phyloP scores from a whole-genome alignment of 805 yeast genomes.

The Wickerhamiella alocasiicola region DNA sequence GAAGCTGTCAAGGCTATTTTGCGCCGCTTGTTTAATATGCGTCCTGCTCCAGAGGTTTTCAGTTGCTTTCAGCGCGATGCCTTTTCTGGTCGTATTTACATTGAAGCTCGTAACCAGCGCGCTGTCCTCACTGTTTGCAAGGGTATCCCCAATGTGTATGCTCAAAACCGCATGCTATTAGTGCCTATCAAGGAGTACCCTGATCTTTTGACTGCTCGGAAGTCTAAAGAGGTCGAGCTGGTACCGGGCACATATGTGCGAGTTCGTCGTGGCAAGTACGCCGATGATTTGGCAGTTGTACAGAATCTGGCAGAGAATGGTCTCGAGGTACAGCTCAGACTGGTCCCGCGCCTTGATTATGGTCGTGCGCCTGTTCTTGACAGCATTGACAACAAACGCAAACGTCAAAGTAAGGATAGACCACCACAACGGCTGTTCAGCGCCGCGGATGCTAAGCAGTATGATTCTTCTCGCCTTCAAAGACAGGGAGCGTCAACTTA shows the following conservation, averaged over 20 bases:
- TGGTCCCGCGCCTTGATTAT: constrained; percentile 89
- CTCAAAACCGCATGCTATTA: constrained; percentile 51
- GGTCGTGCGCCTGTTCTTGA: constrained; percentile 38
- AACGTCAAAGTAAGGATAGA: constrained; percentile 43
- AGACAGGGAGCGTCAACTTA: constrained; percentile 47
- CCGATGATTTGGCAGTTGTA: constrained; percentile 85
- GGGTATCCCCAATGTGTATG: constrained; percentile 79
- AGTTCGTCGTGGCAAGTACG: constrained; percentile 79
- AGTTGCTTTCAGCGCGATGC: constrained; percentile 92
- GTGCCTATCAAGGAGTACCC: constrained; percentile 96
- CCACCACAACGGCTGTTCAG: constrained; percentile 81
- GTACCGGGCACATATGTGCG: constrained; percentile 90
- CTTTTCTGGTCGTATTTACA: constrained; percentile 80
- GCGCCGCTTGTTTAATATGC: constrained; percentile 67
- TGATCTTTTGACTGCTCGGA: constrained; percentile 77
- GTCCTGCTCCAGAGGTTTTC: constrained; percentile 67
- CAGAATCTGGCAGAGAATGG: constrained; percentile 92
- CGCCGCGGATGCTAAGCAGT: constrained; percentile 76
- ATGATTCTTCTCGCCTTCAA: constrained; percentile 58
- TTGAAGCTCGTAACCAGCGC: constrained; percentile 87
- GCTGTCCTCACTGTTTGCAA: constrained; percentile 80
- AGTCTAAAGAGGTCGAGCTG: constrained; percentile 73
- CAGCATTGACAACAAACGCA: constrained; percentile 41
- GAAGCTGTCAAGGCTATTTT: constrained; percentile 73
- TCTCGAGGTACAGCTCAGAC: constrained; percentile 80